phyloP scores from a whole-genome alignment of 306 rosid genomes.

The Erythrophleum fordii region DNA sequence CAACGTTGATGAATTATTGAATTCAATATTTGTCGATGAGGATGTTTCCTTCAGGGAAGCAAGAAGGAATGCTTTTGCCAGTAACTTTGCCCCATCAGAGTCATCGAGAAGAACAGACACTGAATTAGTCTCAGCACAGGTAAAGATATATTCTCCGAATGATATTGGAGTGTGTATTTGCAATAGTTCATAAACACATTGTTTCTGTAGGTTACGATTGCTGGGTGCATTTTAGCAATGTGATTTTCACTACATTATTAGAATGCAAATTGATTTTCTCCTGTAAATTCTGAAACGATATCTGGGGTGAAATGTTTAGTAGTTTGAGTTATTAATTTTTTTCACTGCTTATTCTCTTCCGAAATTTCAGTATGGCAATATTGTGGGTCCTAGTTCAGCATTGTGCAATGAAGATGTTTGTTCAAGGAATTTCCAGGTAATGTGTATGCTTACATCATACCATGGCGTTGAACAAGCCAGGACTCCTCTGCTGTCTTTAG shows the following conservation, averaged over 20 bases:
- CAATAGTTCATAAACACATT: neutral
- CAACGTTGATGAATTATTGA: neutral
- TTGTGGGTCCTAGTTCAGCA: neutral
- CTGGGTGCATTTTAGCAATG: neutral
- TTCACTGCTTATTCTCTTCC: neutral
- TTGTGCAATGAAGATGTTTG: neutral
- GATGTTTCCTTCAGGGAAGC: neutral
- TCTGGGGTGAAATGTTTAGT: neutral
- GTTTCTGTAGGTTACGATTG: slow-evolving; percentile 1
- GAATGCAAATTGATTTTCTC: slow-evolving; percentile 6
- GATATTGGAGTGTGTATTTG: slow-evolving; percentile 12
- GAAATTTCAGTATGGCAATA: slow-evolving; percentile 14
- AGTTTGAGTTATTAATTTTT: neutral
- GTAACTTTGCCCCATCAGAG: neutral
- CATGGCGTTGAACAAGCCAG: slow-evolving; percentile 4
- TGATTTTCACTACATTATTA: too few relatives aligned
- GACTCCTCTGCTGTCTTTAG: neutral
- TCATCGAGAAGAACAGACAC: neutral
- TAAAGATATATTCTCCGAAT: too few relatives aligned
- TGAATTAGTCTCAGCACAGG: slow-evolving; percentile 26
- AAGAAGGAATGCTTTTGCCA: neutral
- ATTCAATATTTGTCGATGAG: neutral
- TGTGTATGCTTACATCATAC: neutral
- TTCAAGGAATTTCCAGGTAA: slow-evolving; percentile 26
- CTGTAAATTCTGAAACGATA: too few relatives aligned